These are phyloP conservation scores for Typha latifolia DNA, from an alignment of 176 grass and related monocot genomes.

Conservation along the genomic window DNA sequence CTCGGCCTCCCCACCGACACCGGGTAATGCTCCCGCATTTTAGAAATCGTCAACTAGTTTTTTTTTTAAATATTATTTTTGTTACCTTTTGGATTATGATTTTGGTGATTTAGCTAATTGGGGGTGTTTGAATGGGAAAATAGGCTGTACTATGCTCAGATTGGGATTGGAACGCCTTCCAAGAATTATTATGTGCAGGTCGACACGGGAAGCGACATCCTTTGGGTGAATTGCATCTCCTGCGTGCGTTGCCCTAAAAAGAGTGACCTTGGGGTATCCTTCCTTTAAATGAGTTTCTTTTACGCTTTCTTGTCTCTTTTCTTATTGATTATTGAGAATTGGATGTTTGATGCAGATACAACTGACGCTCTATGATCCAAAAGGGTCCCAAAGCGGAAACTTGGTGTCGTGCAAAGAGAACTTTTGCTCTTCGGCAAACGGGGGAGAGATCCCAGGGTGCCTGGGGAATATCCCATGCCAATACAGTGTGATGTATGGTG, in stretches of 20 bases:
- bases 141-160: conserved; percentile 77
- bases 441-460: conserved; percentile 28
- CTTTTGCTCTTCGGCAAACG: conserved; percentile 40
- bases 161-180: conserved; percentile 65
- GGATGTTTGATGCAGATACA: conserved; percentile 42
- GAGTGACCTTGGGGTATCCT: conserved; percentile 73
- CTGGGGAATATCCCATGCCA: conserved; percentile 26
- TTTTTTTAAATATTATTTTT: background rate
- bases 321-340: conserved; percentile 8
- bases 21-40: conserved; percentile 24
- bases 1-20: conserved; percentile 63
- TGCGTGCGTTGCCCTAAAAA: conserved; percentile 65
- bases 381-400: conserved; percentile 39
- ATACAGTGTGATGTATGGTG: conserved; percentile 70
- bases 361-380: conserved; percentile 78
- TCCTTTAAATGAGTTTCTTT: background rate
- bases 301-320: background rate
- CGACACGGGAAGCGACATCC: conserved; percentile 88
- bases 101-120: background rate
- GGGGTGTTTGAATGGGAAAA: background rate
- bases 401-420: conserved; percentile 47
- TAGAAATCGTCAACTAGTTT: background rate
- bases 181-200: conserved; percentile 91
- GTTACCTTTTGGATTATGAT: background rate
- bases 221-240: conserved; percentile 94